Conservation (phyloP, 345 rosid species). For the Erysimum cheiranthoides region DNA sequence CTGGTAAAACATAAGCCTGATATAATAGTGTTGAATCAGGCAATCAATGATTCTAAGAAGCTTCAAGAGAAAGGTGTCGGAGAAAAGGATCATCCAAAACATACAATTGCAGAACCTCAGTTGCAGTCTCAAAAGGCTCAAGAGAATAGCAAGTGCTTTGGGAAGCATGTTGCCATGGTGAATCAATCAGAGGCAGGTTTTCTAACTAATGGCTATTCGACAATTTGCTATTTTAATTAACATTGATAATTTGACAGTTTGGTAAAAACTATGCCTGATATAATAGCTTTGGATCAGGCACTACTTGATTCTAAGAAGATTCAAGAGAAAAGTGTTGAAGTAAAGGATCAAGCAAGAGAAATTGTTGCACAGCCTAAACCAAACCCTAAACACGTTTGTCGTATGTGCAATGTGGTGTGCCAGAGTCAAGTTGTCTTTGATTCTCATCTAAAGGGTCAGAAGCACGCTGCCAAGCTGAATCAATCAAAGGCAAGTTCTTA, state of each 20-base stretch:
- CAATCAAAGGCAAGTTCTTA: slow-evolving; percentile 35
- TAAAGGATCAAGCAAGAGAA: slow-evolving; percentile 46
- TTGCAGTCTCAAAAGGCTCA: slow-evolving; percentile 46
- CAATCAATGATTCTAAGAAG: slow-evolving; percentile 55
- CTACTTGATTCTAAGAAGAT: slow-evolving; percentile 55
- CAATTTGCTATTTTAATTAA: slow-evolving; percentile 45
- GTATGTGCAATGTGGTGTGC: slow-evolving; percentile 25
- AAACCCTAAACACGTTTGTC: neutral
- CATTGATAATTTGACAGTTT: slow-evolving; percentile 52
- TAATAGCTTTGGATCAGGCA: slow-evolving; percentile 54
- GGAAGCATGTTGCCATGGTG: slow-evolving; percentile 42
- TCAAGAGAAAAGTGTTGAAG: slow-evolving; percentile 53
- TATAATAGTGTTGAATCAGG: slow-evolving; percentile 54
- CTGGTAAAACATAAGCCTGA: slow-evolving; percentile 58
- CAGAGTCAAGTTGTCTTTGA: slow-evolving; percentile 23
- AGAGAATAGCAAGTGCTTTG: slow-evolving; percentile 44
- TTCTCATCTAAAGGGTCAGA: slow-evolving; percentile 24
- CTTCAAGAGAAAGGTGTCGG: slow-evolving; percentile 51
- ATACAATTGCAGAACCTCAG: slow-evolving; percentile 53
- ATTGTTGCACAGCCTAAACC: slow-evolving; percentile 5
- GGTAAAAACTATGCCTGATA: slow-evolving; percentile 57
- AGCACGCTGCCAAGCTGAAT: slow-evolving; percentile 14
- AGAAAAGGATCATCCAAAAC: slow-evolving; percentile 53
- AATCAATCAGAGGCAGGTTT: slow-evolving; percentile 21
- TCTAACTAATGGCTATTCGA: neutral